A percentile compares a stretch with the other conserved stretches of the same genome.
Evolutionary conservation across 192 early-diverging fungal species (phyloP).

Genomic region (Coemansia sp.): DNA sequence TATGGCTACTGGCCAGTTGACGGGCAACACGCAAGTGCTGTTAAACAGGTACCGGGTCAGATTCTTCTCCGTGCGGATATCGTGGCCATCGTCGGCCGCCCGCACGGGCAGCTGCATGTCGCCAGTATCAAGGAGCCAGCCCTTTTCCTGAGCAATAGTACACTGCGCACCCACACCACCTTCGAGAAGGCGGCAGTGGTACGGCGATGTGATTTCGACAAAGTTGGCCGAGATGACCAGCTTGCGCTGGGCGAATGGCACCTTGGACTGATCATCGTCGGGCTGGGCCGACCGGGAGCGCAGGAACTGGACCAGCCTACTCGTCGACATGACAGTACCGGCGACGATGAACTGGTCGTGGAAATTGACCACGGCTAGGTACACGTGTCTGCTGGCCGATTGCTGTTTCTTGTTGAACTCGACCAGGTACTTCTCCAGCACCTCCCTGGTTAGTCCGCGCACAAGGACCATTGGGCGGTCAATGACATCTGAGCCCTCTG

Average conservation of each 20-base stretch:
- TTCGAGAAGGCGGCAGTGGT: conserved; percentile 45
- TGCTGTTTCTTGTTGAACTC: conserved; percentile 9
- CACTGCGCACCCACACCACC: background rate
- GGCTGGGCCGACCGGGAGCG: conserved; percentile 3
- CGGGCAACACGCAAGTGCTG: conserved; percentile 59
- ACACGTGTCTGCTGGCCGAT: background rate
- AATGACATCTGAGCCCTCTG: too few relatives aligned
- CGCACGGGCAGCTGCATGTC: conserved; percentile 57
- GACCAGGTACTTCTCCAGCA: conserved; percentile 1
- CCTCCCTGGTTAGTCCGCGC: conserved; percentile 3
- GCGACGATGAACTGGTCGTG: conserved; percentile 16
- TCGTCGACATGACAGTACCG: conserved; percentile 1
- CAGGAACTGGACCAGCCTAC: conserved; percentile 4
- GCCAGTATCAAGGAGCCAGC: conserved; percentile 9
- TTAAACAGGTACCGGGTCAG: conserved; percentile 63
- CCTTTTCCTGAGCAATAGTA: conserved; percentile 7
- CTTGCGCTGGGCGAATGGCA: conserved; percentile 76
- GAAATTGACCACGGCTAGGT: conserved; percentile 20
- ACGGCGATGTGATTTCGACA: conserved; percentile 80
- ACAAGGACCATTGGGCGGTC: conserved; percentile 27
- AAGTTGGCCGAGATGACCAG: conserved; percentile 74
- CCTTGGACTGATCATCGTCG: conserved; percentile 53
- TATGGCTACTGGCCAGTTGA: conserved; percentile 57
- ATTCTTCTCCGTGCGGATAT: conserved; percentile 54
- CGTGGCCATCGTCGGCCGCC: conserved; percentile 75